These are phyloP conservation scores for Globisporangium irregulare DNA, from an alignment of 352 stramenopile genomes.

Conservation along the genomic window DNA sequence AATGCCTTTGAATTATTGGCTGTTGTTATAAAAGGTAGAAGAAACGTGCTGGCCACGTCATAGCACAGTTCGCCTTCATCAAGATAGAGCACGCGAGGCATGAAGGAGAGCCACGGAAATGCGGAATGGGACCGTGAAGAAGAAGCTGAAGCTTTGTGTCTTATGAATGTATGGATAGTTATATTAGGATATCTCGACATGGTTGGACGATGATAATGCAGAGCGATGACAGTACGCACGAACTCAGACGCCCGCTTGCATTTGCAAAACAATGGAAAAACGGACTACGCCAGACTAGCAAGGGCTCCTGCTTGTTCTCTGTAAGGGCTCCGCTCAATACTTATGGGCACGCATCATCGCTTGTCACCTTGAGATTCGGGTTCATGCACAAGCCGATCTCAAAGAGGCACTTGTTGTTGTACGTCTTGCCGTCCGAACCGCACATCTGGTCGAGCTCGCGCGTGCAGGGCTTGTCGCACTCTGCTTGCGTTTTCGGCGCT, in stretches of 20 bases:
- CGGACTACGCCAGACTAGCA: neutral
- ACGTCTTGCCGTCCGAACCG: constrained; percentile 18
- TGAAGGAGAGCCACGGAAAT: neutral
- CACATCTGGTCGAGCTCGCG: constrained; percentile 17
- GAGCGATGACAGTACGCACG: neutral
- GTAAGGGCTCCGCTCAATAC: neutral
- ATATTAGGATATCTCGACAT: neutral
- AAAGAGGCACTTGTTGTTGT: constrained; percentile 23
- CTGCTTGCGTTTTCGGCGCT: neutral
- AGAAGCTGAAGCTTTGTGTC: neutral
- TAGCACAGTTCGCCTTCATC: neutral
- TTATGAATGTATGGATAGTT: neutral
- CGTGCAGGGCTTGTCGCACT: constrained; percentile 15
- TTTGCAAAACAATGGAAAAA: neutral
- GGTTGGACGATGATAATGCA: neutral
- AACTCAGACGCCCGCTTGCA: neutral
- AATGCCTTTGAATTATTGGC: neutral
- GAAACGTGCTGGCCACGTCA: neutral
- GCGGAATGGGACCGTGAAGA: neutral
- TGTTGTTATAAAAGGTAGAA: neutral
- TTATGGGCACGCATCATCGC: constrained; percentile 9
- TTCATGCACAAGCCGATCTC: constrained; percentile 17
- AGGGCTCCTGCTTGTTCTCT: neutral
- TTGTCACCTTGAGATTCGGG: constrained; percentile 7
- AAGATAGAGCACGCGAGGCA: neutral